Evolutionary conservation across 2,329 filamentous ascomycete species (phyloP).

Genomic region (Parascedosporium putredinis): DNA sequence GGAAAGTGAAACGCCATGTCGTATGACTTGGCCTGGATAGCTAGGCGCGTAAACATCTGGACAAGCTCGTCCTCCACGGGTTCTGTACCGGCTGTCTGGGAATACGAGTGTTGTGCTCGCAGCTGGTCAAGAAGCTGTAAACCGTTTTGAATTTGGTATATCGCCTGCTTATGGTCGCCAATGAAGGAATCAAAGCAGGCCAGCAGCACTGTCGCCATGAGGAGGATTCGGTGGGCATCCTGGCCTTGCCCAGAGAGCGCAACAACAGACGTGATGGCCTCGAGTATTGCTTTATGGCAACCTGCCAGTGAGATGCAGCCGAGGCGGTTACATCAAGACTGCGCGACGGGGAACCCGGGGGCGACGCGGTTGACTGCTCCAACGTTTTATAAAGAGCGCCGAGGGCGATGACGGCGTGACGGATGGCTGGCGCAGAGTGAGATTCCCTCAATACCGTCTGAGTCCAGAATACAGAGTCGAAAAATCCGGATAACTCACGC

Average conservation of each 20-base stretch:
- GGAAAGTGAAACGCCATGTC: conserved; percentile 60
- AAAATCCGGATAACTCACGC: conserved; percentile 54
- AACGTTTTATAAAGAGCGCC: conserved; percentile 58
- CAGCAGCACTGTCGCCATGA: conserved; percentile 56
- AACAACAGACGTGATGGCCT: conserved; percentile 41
- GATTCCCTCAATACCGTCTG: conserved; percentile 52
- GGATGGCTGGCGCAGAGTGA: conserved; percentile 49
- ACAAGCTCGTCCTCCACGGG: conserved; percentile 48
- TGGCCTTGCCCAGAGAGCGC: conserved; percentile 31
- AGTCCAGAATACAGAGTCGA: conserved; percentile 57
- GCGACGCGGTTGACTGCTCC: conserved; percentile 44
- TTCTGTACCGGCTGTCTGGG: conserved; percentile 18
- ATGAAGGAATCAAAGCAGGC: conserved; percentile 61
- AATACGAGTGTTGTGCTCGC: conserved; percentile 31
- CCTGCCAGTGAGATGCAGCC: conserved; percentile 43
- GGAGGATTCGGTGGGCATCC: conserved; percentile 38
- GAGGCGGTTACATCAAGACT: conserved; percentile 24
- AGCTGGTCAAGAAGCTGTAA: conserved; percentile 43
- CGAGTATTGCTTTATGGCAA: conserved; percentile 49
- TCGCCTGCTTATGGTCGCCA: conserved; percentile 51
- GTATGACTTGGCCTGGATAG: conserved; percentile 57
- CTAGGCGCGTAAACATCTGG: conserved; percentile 52
- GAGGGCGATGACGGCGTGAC: conserved; percentile 55
- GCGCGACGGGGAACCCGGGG: conserved; percentile 33
- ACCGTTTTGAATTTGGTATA: conserved; percentile 50